Base-by-base conservation (phyloP, 2,329 filamentous ascomycete genomes). In the Aspergillus viridinutans region DNA sequence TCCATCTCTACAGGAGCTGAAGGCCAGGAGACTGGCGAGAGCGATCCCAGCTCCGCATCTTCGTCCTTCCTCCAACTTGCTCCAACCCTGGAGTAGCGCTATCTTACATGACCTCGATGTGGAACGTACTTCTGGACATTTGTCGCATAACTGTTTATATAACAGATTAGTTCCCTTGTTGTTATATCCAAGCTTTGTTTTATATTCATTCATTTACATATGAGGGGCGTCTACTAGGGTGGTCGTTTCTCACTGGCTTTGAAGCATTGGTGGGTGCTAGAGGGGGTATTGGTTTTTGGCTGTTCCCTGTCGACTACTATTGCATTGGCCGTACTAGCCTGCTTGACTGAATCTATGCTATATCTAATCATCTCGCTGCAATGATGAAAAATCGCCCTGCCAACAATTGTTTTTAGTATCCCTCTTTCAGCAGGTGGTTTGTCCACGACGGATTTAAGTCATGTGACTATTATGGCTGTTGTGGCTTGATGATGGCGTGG, bases 1-100 rank as follows among this genome's bases (percentile, higher is more conserved):
- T 55, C 56, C 12, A 60, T 53, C 50, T 63, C 62, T 55, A 59
- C 56, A 26, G 35, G 48, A 49, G 51, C 54, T 51, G 54, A 61
- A 1, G 40, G 58, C 29, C 59, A 62, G 8, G 60, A 59, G 4
- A 57, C 49, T 50, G 54, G 52, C n/a, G 63, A 65, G 9, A 67
- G 62, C 45, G 60, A 54, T 32, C 53, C 61, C 7, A 67, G 60
- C 49, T 67, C 68, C 38, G 52, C 64, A 17, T 65, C 69, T n/a
- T 72, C 68, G 5, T 71, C 70, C 43, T 67, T 63, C 54, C 58
- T 67, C 49, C 62, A 68, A 10, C 62, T 68, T 43, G 52, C 64
- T 21, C 40, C 53, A 17, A 42, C 59, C n/a, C 54, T 53, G 48
- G 61, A 68, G 43, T 47, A 47, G 43, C 21, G 43, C 12, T 45